Conservation (phyloP, 257 asterid species). For the Nicotiana obtusifolia region DNA sequence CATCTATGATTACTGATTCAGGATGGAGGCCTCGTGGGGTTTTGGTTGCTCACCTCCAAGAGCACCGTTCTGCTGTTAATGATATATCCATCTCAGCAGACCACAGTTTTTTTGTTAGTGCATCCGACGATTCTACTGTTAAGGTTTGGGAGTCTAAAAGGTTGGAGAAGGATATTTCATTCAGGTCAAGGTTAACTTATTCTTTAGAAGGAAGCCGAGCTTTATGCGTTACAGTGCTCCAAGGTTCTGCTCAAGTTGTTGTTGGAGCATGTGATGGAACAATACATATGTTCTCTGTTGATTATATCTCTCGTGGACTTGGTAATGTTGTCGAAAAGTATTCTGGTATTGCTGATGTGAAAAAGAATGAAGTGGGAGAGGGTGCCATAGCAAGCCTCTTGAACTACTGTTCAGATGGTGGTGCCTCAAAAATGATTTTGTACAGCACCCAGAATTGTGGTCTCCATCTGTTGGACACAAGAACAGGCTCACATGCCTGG, state of each 20-base stretch:
- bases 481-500: conserved; percentile 73
- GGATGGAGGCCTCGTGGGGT: conserved; percentile 99
- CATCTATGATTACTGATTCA: conserved; percentile 85
- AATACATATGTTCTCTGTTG: conserved; percentile 87
- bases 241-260: conserved; percentile 75
- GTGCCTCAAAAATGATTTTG: conserved; percentile 60
- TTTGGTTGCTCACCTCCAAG: conserved; percentile 97
- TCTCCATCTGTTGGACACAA: conserved; percentile 85
- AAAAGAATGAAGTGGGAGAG: conserved; percentile 58
- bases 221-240: conserved; percentile 74
- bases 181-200: conserved; percentile 88
- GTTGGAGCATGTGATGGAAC: conserved; percentile 93
- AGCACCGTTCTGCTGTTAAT: conserved; percentile 89
- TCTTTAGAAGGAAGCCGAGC: conserved; percentile 88
- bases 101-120: conserved; percentile 94
- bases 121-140: conserved; percentile 95
- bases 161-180: conserved; percentile 97
- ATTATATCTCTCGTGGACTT: conserved; percentile 84
- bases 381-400: conserved; percentile 82
- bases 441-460: conserved; percentile 91
- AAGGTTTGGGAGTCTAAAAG: conserved; percentile 98
- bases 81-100: conserved; percentile 88
- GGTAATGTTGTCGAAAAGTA: conserved; percentile 93
- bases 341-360: conserved; percentile 85
- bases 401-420: conserved; percentile 76